A percentile compares a stretch with the other conserved stretches of the same genome.
Evolutionary conservation across 257 asterid genomes (phyloP).

Genomic region (Plantago major): DNA sequence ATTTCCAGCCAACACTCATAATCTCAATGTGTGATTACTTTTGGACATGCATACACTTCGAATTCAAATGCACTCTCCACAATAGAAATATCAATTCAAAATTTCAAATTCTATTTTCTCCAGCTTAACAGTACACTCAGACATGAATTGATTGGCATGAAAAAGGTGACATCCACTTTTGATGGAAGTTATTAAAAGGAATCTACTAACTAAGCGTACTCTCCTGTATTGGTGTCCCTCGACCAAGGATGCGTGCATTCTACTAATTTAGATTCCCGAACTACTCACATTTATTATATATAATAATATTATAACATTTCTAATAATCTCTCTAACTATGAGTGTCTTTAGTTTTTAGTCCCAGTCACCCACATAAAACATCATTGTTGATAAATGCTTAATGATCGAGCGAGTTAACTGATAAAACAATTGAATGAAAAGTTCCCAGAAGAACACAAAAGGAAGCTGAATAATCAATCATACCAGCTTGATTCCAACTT

Average conservation of each 20-base stretch:
- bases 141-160: background rate
- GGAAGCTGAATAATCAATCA: slow-evolving; percentile 18
- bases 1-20: no score
- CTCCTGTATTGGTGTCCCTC: no score
- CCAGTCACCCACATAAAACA: background rate
- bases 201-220: no score
- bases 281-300: no score
- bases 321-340: no score
- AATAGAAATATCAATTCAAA: background rate
- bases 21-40: no score
- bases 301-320: no score
- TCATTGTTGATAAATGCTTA: background rate
- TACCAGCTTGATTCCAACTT: slow-evolving; percentile 92
- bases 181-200: no score
- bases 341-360: no score
- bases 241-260: no score
- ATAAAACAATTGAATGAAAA: background rate
- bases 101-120: slow-evolving; percentile 1
- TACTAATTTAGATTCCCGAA: no score
- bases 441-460: background rate
- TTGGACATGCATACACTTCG: background rate
- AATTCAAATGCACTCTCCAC: background rate
- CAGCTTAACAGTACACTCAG: background rate
- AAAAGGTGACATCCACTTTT: background rate
- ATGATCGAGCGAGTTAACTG: background rate